phyloP scores from a whole-genome alignment of 441 rosid genomes.

The Raphanus hybrid region DNA sequence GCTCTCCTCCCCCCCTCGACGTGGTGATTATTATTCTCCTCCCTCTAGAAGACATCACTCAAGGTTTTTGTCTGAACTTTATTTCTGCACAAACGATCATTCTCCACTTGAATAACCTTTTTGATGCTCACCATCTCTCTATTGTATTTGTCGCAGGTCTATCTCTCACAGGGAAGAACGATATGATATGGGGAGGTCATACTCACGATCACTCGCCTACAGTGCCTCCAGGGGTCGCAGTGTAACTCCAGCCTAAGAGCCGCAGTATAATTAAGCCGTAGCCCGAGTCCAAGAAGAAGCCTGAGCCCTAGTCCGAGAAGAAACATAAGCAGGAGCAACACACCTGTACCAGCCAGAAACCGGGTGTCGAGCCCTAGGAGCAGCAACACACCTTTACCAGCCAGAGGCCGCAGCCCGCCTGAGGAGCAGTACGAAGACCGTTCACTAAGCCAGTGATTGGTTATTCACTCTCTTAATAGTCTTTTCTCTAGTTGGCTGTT shows the following conservation, averaged over 20 bases:
- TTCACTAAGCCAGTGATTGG: slow-evolving; percentile 40
- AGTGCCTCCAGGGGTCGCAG: slow-evolving; percentile 51
- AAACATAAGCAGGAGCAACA: slow-evolving; percentile 30
- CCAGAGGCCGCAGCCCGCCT: slow-evolving; percentile 45
- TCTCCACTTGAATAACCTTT: neutral
- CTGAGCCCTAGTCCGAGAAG: slow-evolving; percentile 22
- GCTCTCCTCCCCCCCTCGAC: slow-evolving; percentile 61
- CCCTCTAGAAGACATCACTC: slow-evolving; percentile 62
- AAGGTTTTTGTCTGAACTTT: slow-evolving; percentile 47
- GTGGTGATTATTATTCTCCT: slow-evolving; percentile 62
- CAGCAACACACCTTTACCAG: too few species aligned
- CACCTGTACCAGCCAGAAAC: slow-evolving; percentile 37
- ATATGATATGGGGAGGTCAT: slow-evolving; percentile 60
- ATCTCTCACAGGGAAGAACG: slow-evolving; percentile 70
- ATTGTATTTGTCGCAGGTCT: slow-evolving; percentile 63
- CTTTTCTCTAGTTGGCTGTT: neutral
- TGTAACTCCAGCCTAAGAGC: slow-evolving; percentile 50
- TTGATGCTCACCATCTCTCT: slow-evolving; percentile 13
- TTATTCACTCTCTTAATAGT: neutral
- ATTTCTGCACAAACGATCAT: neutral
- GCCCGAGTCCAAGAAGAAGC: slow-evolving; percentile 27
- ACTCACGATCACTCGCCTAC: slow-evolving; percentile 66
- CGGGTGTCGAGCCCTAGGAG: too few species aligned
- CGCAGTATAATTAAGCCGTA: slow-evolving; percentile 22
- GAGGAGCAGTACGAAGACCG: slow-evolving; percentile 32